A percentile compares a stretch with the other conserved stretches of the same genome.
These are phyloP conservation scores for Mallotus nudiflorus DNA, from an alignment of 345 rosid genomes.

Conservation along the genomic window DNA sequence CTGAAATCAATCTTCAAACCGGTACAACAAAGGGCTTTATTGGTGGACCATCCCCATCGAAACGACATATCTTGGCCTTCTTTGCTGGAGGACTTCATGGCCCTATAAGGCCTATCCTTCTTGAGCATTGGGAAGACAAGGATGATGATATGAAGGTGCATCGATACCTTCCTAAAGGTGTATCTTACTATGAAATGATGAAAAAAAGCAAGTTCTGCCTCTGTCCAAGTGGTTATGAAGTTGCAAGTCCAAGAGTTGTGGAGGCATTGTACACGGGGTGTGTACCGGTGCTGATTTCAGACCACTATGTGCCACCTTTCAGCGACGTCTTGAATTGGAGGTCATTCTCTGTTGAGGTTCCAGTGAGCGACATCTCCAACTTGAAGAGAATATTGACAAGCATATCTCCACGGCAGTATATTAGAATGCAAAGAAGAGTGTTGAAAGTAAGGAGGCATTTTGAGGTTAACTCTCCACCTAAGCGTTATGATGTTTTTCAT, in stretches of 20 bases:
- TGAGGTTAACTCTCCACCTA: conserved; percentile 73
- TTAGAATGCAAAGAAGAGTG: conserved; percentile 82
- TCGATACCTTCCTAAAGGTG: conserved; percentile 70
- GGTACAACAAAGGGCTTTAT: conserved; percentile 53
- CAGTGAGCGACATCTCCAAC: conserved; percentile 66
- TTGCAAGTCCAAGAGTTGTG: conserved; percentile 81
- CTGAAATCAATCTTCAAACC: conserved; percentile 73
- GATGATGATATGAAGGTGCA: conserved; percentile 65
- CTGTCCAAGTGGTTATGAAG: conserved; percentile 95
- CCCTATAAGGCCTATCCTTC: conserved; percentile 76
- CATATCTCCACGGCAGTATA: conserved; percentile 71
- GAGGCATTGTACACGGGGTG: conserved; percentile 89
- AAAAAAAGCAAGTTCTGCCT: conserved; percentile 75
- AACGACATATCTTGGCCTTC: conserved; percentile 75
- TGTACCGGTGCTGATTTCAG: conserved; percentile 80
- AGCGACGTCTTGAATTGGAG: conserved; percentile 86
- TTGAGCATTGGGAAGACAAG: conserved; percentile 81
- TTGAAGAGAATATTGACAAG: conserved; percentile 59
- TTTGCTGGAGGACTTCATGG: conserved; percentile 97
- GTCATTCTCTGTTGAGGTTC: conserved; percentile 63
- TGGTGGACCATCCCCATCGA: conserved; percentile 83
- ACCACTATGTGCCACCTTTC: conserved; percentile 81
- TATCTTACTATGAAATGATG: conserved; percentile 72
- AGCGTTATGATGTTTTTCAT: conserved; percentile 82
- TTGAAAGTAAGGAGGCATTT: conserved; percentile 69